Conservation (phyloP, 345 rosid species). For the Balakata baccata region DNA sequence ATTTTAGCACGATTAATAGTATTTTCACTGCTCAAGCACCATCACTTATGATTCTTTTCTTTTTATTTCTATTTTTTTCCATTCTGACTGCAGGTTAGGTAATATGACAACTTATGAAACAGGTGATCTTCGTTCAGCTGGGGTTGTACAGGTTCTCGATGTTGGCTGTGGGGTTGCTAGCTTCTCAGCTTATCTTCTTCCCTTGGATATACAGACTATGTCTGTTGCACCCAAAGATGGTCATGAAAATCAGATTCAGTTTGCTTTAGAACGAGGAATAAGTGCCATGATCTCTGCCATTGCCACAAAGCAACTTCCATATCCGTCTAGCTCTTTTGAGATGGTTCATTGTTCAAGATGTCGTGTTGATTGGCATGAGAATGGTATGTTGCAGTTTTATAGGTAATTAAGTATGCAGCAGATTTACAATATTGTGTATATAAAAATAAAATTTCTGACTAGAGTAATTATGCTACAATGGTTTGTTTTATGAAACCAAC, state of each 20-base stretch:
- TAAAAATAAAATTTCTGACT: neutral
- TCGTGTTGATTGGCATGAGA: conserved; percentile 92
- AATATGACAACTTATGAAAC: conserved; percentile 66
- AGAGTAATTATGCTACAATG: neutral
- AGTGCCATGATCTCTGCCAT: conserved; percentile 82
- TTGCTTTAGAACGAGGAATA: conserved; percentile 90
- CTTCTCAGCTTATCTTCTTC: conserved; percentile 88
- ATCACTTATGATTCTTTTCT: neutral
- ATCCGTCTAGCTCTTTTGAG: conserved; percentile 85
- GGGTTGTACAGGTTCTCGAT: conserved; percentile 81
- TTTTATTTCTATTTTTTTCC: neutral
- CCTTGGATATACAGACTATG: conserved; percentile 79
- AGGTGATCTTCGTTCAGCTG: conserved; percentile 83
- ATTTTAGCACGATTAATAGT: neutral
- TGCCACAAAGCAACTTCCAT: conserved; percentile 83
- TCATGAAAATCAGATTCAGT: conserved; percentile 96
- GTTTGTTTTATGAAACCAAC: neutral
- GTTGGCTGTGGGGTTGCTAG: conserved; percentile 99
- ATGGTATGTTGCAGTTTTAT: conserved; percentile 51
- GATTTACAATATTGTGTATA: neutral
- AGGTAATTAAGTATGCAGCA: neutral
- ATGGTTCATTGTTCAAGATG: conserved; percentile 98
- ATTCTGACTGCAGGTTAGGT: conserved; percentile 56
- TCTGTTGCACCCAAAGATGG: conserved; percentile 95
- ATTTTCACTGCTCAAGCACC: neutral